These are phyloP conservation scores for Hygrophorus pudorinus DNA, from an alignment of 768 basidiomycete genomes.

Conservation along the genomic window DNA sequence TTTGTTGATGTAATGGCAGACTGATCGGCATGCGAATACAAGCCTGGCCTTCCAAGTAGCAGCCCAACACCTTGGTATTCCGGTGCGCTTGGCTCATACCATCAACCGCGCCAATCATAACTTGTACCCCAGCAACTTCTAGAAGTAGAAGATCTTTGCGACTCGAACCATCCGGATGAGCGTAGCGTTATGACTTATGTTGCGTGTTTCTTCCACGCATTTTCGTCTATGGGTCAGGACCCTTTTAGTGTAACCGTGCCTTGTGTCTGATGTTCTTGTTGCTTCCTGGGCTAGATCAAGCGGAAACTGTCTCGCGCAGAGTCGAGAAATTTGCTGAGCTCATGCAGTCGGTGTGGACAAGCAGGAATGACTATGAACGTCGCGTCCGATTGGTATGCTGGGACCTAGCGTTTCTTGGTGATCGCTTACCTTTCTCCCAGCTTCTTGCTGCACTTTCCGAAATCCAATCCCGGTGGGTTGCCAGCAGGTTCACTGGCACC, in stretches of 20 bases:
- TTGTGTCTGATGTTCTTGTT: constrained; percentile 5
- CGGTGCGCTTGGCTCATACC: constrained; percentile 34
- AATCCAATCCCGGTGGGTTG: constrained; percentile 62
- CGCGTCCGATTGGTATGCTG: constrained; percentile 58
- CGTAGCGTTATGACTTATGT: constrained; percentile 98
- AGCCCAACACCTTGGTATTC: constrained; percentile 81
- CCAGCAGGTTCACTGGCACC: constrained; percentile 55
- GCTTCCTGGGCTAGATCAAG: constrained; percentile 57
- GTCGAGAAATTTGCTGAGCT: constrained; percentile 95
- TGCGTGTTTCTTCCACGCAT: constrained; percentile 96
- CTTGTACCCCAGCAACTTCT: constrained; percentile 62
- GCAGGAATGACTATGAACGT: constrained; percentile 86
- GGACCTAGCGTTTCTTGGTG: neutral
- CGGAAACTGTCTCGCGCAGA: constrained; percentile 85
- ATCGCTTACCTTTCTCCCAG: constrained; percentile 24
- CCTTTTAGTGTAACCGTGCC: neutral
- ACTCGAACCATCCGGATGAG: constrained; percentile 83
- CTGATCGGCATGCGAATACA: constrained; percentile 75
- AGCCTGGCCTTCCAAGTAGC: constrained; percentile 82
- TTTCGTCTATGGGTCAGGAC: constrained; percentile 83
- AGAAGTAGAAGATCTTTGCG: constrained; percentile 93
- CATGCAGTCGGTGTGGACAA: constrained; percentile 86
- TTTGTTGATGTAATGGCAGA: constrained; percentile 27
- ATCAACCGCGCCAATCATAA: constrained; percentile 1
- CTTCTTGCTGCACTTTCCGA: constrained; percentile 58